These are phyloP conservation scores for Pterocarpus santalinus DNA, from an alignment of 306 rosid genomes.

Conservation along the genomic window DNA sequence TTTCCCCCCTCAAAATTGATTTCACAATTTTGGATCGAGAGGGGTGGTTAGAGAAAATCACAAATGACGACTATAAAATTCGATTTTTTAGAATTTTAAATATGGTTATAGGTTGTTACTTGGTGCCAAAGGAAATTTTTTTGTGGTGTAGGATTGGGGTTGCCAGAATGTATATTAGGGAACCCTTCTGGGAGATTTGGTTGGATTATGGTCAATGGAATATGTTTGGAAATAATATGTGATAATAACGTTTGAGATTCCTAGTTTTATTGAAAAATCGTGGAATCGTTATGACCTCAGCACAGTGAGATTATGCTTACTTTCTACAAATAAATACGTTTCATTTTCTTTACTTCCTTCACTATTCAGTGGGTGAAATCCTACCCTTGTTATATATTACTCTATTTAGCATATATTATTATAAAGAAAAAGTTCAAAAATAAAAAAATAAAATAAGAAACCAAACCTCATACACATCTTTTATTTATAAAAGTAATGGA, in stretches of 20 bases:
- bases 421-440: too few relatives aligned
- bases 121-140: neutral
- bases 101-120: conserved; percentile 1
- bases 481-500: too few relatives aligned
- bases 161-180: neutral
- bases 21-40: neutral
- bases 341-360: neutral
- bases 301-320: neutral
- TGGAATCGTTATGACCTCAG: neutral
- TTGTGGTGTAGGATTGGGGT: neutral
- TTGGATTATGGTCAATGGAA: neutral
- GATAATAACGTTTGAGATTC: neutral
- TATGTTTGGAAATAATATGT: neutral
- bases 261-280: neutral
- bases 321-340: neutral
- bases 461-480: too few relatives aligned
- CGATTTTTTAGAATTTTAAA: neutral
- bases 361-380: neutral
- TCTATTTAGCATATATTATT: too few relatives aligned
- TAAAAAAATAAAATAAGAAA: too few relatives aligned
- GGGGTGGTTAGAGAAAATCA: too few relatives aligned
- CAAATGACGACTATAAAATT: too few relatives aligned
- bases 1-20: neutral
- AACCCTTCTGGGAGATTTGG: neutral
- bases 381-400: neutral